Conservation (phyloP, 148 eudicot species). For the Nepenthes mirabilis region DNA sequence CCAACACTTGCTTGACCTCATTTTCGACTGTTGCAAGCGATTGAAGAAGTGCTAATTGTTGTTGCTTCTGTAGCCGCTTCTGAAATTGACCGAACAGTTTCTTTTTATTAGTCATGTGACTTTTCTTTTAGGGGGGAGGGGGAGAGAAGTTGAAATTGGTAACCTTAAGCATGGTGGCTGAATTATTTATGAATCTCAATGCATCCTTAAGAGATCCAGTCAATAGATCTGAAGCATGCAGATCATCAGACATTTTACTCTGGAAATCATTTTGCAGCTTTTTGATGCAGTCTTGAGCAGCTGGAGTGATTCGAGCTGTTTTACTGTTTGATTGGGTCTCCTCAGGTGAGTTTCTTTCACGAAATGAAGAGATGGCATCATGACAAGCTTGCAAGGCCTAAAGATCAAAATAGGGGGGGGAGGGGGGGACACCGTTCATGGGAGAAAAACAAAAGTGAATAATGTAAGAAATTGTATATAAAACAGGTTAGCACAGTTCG, state of each 20-base stretch:
- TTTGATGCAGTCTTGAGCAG: constrained; percentile 38
- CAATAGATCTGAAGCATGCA: constrained; percentile 59
- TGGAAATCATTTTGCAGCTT: constrained; percentile 43
- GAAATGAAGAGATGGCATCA: constrained; percentile 31
- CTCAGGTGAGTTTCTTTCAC: constrained; percentile 19
- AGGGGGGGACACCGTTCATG: too few relatives aligned
- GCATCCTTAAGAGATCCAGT: constrained; percentile 55
- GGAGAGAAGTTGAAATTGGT: background rate
- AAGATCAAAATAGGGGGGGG: background rate
- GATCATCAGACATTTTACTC: constrained; percentile 55
- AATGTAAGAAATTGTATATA: too few relatives aligned
- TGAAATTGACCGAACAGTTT: constrained; percentile 18
- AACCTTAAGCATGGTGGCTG: constrained; percentile 57
- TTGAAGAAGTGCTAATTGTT: constrained; percentile 25
- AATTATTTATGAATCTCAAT: constrained; percentile 38
- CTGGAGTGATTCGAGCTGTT: constrained; percentile 21
- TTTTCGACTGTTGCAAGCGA: constrained; percentile 44
- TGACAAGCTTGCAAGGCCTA: constrained; percentile 68
- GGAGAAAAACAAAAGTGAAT: too few relatives aligned
- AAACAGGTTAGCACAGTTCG: too few relatives aligned
- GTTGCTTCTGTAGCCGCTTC: constrained; percentile 63
- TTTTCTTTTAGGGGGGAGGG: too few relatives aligned
- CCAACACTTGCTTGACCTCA: constrained; percentile 39
- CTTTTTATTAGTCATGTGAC: background rate
- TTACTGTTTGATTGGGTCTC: constrained; percentile 21